Conservation (phyloP, 225 moss, liverwort and hornwort genomes). For the Ulota crispa region DNA sequence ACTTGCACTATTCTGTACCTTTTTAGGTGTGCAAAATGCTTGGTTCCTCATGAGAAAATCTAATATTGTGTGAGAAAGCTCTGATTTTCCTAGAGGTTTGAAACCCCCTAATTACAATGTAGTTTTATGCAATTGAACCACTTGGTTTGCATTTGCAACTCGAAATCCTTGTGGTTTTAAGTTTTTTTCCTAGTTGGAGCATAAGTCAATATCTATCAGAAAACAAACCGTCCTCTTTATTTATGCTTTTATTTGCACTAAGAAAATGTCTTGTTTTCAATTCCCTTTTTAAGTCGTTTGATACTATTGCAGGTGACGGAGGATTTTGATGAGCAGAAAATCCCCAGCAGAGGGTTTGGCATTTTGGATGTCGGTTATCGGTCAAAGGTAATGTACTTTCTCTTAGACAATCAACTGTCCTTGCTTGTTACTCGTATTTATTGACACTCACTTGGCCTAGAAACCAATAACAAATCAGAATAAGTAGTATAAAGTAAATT, state of each 20-base stretch:
- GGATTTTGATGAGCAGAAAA: constrained; percentile 84
- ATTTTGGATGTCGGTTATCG: constrained; percentile 91
- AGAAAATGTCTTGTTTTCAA: not conserved
- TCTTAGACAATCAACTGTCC: not conserved
- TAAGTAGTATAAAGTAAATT: not conserved
- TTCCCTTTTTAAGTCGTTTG: not conserved
- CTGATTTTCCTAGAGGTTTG: too few relatives aligned
- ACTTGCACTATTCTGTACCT: too few relatives aligned
- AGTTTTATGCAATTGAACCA: not conserved
- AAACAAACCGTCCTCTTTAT: not conserved
- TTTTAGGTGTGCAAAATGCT: too few relatives aligned
- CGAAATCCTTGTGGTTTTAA: too few relatives aligned
- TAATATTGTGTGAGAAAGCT: too few relatives aligned
- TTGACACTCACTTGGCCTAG: not conserved
- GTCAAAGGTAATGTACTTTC: constrained; percentile 49
- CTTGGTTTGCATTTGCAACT: not conserved
- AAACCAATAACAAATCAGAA: not conserved
- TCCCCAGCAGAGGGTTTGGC: constrained; percentile 91
- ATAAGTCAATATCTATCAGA: not conserved
- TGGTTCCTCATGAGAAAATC: too few relatives aligned
- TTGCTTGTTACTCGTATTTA: not conserved
- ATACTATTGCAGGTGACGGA: constrained; percentile 59
- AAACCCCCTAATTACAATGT: not conserved
- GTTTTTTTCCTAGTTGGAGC: not conserved
- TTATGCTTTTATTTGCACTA: not conserved